Conservation (phyloP, 441 rosid genomes). For the Cnidoscolus chayamansa region DNA sequence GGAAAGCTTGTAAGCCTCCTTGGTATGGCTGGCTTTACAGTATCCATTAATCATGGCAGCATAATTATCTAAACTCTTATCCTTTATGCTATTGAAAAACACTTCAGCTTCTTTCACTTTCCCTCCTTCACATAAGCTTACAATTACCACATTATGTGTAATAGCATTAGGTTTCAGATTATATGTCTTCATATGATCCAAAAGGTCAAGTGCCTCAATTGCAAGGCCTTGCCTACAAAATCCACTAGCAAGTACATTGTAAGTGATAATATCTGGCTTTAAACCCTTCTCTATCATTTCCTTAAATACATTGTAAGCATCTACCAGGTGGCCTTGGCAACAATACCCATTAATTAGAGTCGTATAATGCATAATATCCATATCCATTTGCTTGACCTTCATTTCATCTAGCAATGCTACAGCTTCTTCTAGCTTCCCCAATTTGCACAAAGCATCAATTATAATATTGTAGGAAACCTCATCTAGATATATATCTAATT, state of each 20-base stretch:
- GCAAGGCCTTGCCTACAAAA: conserved; percentile 50
- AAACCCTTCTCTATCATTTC: conserved; percentile 49
- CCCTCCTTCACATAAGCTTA: conserved; percentile 57
- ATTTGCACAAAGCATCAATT: conserved; percentile 56
- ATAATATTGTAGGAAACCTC: conserved; percentile 48
- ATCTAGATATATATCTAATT: conserved; percentile 46
- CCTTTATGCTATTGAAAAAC: conserved; percentile 36
- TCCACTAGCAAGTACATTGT: conserved; percentile 48
- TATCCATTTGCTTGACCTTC: conserved; percentile 44
- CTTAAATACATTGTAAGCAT: conserved; percentile 44
- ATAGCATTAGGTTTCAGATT: conserved; percentile 43
- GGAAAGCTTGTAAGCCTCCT: conserved; percentile 44
- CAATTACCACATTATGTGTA: conserved; percentile 50
- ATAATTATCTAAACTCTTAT: conserved; percentile 39
- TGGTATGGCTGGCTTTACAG: conserved; percentile 38
- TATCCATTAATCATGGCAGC: conserved; percentile 61
- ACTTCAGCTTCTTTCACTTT: conserved; percentile 55
- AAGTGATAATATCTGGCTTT: conserved; percentile 52
- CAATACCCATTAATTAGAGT: conserved; percentile 66
- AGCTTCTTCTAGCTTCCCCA: conserved; percentile 59
- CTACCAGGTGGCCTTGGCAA: conserved; percentile 38
- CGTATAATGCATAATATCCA: conserved; percentile 59
- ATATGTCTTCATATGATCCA: conserved; percentile 33
- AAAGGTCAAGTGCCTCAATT: conserved; percentile 30
- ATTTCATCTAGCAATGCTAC: conserved; percentile 48